phyloP scores from a whole-genome alignment of 1,139 yeast species.

The Blastobotrys malaysiensis region DNA sequence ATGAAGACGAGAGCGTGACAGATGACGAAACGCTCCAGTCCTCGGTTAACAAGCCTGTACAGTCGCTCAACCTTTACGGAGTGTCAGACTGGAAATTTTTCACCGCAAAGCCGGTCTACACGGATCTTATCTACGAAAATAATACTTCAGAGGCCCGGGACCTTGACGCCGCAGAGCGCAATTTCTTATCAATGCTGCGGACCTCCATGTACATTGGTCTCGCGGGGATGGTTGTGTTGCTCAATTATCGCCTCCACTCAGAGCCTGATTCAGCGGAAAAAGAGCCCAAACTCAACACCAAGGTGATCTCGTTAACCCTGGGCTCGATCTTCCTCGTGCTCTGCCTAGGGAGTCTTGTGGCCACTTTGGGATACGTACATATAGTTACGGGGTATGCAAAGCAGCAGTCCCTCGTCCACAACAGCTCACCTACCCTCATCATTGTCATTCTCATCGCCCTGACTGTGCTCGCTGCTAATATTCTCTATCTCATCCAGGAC shows the following conservation, averaged over 20 bases:
- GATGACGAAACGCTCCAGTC: background rate
- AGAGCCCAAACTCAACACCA: background rate
- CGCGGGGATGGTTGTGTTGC: slow-evolving; percentile 27
- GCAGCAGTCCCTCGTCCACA: background rate
- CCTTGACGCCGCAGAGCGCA: slow-evolving; percentile 33
- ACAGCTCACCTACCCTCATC: background rate
- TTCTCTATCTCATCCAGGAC: background rate
- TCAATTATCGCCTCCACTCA: slow-evolving; percentile 16
- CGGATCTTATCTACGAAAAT: slow-evolving; percentile 26
- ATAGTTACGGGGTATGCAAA: background rate
- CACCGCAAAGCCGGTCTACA: slow-evolving; percentile 19
- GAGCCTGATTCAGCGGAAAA: background rate
- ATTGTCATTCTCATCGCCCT: background rate
- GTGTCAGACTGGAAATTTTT: slow-evolving; percentile 13
- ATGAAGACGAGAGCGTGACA: background rate
- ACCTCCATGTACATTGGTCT: slow-evolving; percentile 26
- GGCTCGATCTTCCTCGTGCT: background rate
- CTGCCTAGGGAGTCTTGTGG: background rate
- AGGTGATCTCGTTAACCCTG: background rate
- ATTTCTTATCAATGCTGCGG: slow-evolving; percentile 28
- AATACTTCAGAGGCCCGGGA: slow-evolving; percentile 34
- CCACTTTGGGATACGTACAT: background rate
- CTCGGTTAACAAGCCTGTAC: slow-evolving; percentile 7
- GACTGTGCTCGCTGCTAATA: background rate
- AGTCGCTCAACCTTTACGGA: slow-evolving; percentile 8